Evolutionary conservation across 768 basidiomycete species (phyloP).

Genomic region (Collybia sordida): DNA sequence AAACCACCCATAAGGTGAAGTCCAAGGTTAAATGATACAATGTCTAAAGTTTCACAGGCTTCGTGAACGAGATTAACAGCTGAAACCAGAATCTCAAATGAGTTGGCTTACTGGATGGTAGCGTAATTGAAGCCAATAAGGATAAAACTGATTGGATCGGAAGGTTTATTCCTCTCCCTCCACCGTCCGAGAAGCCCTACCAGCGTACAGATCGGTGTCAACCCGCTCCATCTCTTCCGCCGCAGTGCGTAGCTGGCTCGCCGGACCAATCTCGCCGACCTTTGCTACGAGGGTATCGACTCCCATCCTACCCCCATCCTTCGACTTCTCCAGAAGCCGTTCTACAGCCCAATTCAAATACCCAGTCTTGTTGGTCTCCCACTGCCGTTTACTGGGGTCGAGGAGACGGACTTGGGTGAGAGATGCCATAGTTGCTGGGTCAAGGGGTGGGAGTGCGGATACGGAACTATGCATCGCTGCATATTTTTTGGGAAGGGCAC

Average conservation of each 20-base stretch:
- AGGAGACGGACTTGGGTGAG: slow-evolving; percentile 35
- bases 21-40: too few relatives aligned
- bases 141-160: too few relatives aligned
- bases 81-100: too few relatives aligned
- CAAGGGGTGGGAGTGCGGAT: slow-evolving; percentile 48
- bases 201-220: background rate
- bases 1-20: too few relatives aligned
- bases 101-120: too few relatives aligned
- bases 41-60: too few relatives aligned
- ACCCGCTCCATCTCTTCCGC: slow-evolving; percentile 16
- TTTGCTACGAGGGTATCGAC: slow-evolving; percentile 20
- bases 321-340: slow-evolving; percentile 43
- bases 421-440: slow-evolving; percentile 34
- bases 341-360: slow-evolving; percentile 78
- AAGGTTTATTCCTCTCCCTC: too few relatives aligned
- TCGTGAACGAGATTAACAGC: too few relatives aligned
- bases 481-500: slow-evolving; percentile 38
- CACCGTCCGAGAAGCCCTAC: too few relatives aligned
- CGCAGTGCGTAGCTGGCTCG: slow-evolving; percentile 26
- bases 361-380: slow-evolving; percentile 75
- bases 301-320: slow-evolving; percentile 15
- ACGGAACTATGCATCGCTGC: slow-evolving; percentile 44
- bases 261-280: slow-evolving; percentile 20
- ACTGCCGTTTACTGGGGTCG: slow-evolving; percentile 68
- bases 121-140: too few relatives aligned